Evolutionary conservation across 2,329 filamentous ascomycete genomes (phyloP), one percentile per base, ranked within the genome.

Genomic region (Thermomyces lanuginosus): DNA sequence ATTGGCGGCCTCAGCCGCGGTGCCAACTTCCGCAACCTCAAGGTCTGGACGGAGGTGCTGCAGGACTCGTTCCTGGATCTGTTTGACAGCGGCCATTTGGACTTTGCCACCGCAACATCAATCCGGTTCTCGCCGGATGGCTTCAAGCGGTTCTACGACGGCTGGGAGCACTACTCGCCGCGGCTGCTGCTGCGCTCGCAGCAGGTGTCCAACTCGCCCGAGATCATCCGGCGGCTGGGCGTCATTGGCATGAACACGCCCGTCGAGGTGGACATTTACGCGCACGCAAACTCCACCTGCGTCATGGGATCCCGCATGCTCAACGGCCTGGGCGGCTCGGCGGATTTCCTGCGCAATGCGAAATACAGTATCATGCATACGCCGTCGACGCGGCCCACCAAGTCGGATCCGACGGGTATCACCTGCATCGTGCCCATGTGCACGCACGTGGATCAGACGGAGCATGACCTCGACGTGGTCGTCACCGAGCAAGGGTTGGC

Each of bases 291-390:
- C 69, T 76, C 68, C 35, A 92, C 82, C 29, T 84, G 78, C 46
- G 82, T 92, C 12, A 82, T 89, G 72, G 82, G 83, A 37, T 76
- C 68, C 35, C 74, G 83, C 31, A 89, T 86, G 78, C 66, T 89
- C 34, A 86, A 86, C 60, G 80, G 80, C 7, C 70, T 89, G 5
- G 80, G 80, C 26, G 80, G 80, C 3, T 78, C 72, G 2, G 79
- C 79, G 27, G 80, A 89, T 48, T 89, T 89, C 66, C 61, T 89
- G 31, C 71, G 80, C 31, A 72, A 59, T 41, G 57, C 76, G 34
- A 86, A 86, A 56, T 83, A 91, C 65, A 76, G 69, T 43, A 91
- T 92, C 63, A 91, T 92, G 82, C 83, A 92, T 63, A 91, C 82
- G 1, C 83, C 82, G 1, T 79, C 72, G 11, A 76, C 77, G 1